Evolutionary conservation across 2,329 filamentous ascomycete genomes (phyloP).

Genomic region (Apiospora hydei): DNA sequence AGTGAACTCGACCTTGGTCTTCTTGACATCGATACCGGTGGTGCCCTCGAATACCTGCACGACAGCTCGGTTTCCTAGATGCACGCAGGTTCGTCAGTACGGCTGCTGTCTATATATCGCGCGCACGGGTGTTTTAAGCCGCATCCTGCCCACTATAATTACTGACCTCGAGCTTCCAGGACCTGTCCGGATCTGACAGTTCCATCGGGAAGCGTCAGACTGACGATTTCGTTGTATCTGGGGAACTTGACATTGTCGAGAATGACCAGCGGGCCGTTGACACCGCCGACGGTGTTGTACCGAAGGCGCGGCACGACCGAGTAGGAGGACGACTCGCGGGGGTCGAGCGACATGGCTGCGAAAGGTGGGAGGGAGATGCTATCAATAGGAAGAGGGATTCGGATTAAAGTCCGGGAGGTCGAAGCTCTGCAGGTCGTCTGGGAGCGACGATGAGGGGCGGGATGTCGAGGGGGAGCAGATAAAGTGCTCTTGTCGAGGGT

Average conservation of each 20-base stretch:
- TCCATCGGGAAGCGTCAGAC: slow-evolving; percentile 93
- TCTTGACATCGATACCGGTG: slow-evolving; percentile 97
- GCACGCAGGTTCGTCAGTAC: slow-evolving; percentile 34
- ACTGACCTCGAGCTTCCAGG: slow-evolving; percentile 90
- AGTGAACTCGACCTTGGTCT: slow-evolving; percentile 98
- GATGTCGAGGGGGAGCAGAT: not conserved
- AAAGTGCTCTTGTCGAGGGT: slow-evolving; percentile 6
- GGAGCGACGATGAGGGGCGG: slow-evolving; percentile 19
- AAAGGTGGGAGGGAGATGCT: not conserved
- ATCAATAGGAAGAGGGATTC: slow-evolving; percentile 23
- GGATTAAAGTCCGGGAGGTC: slow-evolving; percentile 24
- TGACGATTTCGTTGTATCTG: slow-evolving; percentile 97
- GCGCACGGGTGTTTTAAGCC: slow-evolving; percentile 7
- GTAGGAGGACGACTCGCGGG: slow-evolving; percentile 66
- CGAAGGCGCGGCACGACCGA: slow-evolving; percentile 71
- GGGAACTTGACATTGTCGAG: slow-evolving; percentile 99
- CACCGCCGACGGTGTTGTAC: slow-evolving; percentile 98
- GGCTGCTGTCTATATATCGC: not conserved
- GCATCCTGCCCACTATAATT: slow-evolving; percentile 19
- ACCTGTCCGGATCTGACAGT: slow-evolving; percentile 93
- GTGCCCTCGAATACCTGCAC: slow-evolving; percentile 99
- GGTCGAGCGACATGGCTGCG: slow-evolving; percentile 57
- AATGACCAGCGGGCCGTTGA: slow-evolving; percentile 97
- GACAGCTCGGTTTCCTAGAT: slow-evolving; percentile 84
- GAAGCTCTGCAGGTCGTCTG: slow-evolving; percentile 27